These are phyloP conservation scores for Ceriops zippeliana DNA, from an alignment of 345 rosid species.

Conservation along the genomic window DNA sequence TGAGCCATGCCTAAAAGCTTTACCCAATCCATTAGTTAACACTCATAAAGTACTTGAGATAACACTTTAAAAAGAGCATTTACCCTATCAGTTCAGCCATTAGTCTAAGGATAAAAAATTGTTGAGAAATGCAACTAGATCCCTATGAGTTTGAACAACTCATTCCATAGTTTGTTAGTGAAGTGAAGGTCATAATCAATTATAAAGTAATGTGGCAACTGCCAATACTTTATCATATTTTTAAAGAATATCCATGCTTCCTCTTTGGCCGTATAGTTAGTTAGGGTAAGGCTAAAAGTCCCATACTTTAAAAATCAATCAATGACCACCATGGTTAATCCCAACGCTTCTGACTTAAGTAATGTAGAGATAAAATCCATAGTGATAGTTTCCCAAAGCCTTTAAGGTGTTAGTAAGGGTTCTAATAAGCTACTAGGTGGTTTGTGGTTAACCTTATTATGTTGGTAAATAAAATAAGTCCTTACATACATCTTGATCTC, in stretches of 20 bases:
- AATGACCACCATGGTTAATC: neutral
- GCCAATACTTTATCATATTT: constrained; percentile 1
- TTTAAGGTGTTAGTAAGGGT: neutral
- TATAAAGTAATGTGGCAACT: fast-evolving
- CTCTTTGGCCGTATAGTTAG: neutral
- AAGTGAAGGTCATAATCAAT: neutral
- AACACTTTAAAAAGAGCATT: neutral
- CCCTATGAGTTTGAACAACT: neutral
- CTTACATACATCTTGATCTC: neutral
- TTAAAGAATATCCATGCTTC: neutral
- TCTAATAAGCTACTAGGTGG: neutral
- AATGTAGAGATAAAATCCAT: neutral
- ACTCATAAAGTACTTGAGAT: constrained; percentile 1
- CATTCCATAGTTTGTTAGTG: neutral
- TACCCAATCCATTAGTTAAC: neutral
- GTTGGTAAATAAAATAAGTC: neutral
- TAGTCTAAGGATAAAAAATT: neutral
- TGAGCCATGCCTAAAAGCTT: neutral
- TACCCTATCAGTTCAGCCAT: neutral
- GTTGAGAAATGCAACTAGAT: neutral
- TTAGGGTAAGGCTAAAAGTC: neutral
- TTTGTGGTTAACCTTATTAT: neutral
- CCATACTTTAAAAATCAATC: neutral
- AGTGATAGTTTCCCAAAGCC: neutral
- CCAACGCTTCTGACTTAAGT: neutral